Percentiles rank a stretch among this genome's conserved stretches.
Evolutionary conservation across 306 rosid species (phyloP).

Genomic region (Dryas drummondii): DNA sequence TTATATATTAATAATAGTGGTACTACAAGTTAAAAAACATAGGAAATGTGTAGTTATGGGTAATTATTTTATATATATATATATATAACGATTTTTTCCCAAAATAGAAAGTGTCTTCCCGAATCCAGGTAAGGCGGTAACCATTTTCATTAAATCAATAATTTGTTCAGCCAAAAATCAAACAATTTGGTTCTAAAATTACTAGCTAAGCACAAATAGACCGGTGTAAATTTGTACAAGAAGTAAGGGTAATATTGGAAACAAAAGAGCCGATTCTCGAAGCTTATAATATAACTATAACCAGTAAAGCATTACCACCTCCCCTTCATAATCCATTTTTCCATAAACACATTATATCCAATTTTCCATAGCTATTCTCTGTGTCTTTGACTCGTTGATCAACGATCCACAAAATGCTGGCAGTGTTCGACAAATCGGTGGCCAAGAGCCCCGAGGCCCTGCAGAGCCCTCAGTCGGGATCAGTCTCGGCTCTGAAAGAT

Average conservation of each 20-base stretch:
- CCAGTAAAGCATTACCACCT: background rate
- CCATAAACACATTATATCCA: background rate
- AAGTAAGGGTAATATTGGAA: background rate
- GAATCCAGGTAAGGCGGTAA: too few relatives aligned
- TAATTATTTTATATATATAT: too few relatives aligned
- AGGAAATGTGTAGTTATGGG: too few relatives aligned
- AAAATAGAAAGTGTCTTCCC: background rate
- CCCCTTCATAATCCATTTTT: background rate
- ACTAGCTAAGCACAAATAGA: background rate
- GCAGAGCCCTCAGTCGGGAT: slow-evolving; percentile 52
- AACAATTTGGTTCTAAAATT: too few relatives aligned
- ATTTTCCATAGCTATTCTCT: background rate
- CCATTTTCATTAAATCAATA: too few relatives aligned
- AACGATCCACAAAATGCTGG: slow-evolving; percentile 57
- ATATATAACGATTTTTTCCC: background rate
- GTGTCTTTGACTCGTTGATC: slow-evolving; percentile 18
- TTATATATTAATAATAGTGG: too few relatives aligned
- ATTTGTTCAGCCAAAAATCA: background rate
- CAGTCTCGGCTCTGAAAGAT: slow-evolving; percentile 71
- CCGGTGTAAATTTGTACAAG: background rate
- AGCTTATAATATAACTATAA: background rate
- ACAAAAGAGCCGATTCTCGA: background rate
- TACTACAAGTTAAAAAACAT: too few relatives aligned
- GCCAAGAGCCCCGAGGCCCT: slow-evolving; percentile 87
- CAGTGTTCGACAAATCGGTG: slow-evolving; percentile 82